Evolutionary conservation across 2,329 filamentous ascomycete genomes (phyloP).

Genomic region (Ophiocordyceps polyrhachis-furcata): DNA sequence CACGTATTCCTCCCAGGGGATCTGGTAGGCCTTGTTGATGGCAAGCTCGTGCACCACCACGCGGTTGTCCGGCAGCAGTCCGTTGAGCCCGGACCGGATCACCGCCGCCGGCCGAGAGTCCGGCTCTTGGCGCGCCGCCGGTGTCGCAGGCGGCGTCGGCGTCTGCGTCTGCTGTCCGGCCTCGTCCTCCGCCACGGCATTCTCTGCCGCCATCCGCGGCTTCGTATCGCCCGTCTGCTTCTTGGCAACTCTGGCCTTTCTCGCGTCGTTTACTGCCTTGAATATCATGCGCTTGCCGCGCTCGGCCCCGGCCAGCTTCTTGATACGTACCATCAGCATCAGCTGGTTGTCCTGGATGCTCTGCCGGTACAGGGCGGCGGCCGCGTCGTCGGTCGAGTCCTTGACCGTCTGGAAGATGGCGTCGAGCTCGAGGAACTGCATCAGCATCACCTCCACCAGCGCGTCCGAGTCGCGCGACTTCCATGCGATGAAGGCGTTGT

Average conservation of each 20-base stretch:
- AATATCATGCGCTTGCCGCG: conserved; percentile 55
- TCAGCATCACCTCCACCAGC: conserved; percentile 67
- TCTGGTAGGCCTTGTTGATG: conserved; percentile 60
- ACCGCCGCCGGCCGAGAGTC: conserved; percentile 19
- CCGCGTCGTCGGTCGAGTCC: conserved; percentile 53
- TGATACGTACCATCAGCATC: conserved; percentile 61
- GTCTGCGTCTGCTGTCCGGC: conserved; percentile 31
- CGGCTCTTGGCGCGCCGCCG: background rate
- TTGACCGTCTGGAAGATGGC: conserved; percentile 72
- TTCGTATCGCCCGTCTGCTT: conserved; percentile 51
- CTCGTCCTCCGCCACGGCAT: conserved; percentile 9
- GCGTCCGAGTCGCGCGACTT: conserved; percentile 64
- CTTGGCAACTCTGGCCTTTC: conserved; percentile 44
- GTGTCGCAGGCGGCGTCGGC: conserved; percentile 30
- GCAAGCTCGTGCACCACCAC: conserved; percentile 62
- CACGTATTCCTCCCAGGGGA: conserved; percentile 41
- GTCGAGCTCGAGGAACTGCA: conserved; percentile 70
- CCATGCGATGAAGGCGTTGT: conserved; percentile 68
- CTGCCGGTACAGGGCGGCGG: conserved; percentile 57
- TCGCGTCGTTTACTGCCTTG: conserved; percentile 54
- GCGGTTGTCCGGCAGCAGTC: conserved; percentile 51
- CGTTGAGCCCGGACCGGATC: conserved; percentile 24
- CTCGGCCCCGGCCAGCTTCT: conserved; percentile 54
- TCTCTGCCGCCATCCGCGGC: conserved; percentile 42
- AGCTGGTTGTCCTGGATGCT: conserved; percentile 69